Base-by-base conservation (phyloP, 225 moss, liverwort and hornwort genomes). In the Marchantia paleacea region DNA sequence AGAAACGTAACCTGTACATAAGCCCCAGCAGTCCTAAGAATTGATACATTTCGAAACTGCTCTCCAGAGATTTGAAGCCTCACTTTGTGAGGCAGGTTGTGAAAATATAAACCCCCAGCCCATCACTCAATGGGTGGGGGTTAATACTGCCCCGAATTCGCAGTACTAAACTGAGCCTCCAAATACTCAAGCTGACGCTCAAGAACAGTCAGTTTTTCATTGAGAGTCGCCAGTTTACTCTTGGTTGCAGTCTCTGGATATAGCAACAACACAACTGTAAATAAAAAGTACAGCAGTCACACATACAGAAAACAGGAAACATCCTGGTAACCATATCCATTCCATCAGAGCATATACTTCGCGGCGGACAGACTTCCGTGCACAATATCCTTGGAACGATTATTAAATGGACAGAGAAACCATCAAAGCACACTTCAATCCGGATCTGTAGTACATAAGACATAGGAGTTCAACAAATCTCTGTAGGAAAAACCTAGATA, bases 161-260 rank as follows among this genome's bases (percentile, higher is more conserved):
- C 96, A 76, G 92, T 96, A 84, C 86, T 94, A 53, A 94, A 94
- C 81, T 96, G 96, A 48, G 94, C 94, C 83, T 94, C 96, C 85
- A 96, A 80, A 80, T 89, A 94, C 80, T 96, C 96, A 78, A 96
- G 86, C 80, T 96, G 94, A 81, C 96, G 89, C 85, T 96, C 96
- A 75, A 96, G 82, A 25, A 92, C 87, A 16, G 94, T 94, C 63
- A 96, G 80, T 85, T 96, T 96, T 90, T 96, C 96, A 79, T 96
- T 96, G 71, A 96, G 76, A 52, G 91, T 92, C 80, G 96, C 96
- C 53, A 96, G 90, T 89, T 94, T 94, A 83, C 91, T 96, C 86
- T 90, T 87, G 3, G 96, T 96, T 12, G 96, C 88, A 49, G 94
- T 92, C 80, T 96, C 96, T 96, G 91, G 60, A 75, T 73, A 62